A percentile compares a stretch with the other conserved stretches of the same genome.
These are phyloP conservation scores for Papiliotrema terrestris DNA, from an alignment of 1,284 basidiomycete species.

Conservation along the genomic window DNA sequence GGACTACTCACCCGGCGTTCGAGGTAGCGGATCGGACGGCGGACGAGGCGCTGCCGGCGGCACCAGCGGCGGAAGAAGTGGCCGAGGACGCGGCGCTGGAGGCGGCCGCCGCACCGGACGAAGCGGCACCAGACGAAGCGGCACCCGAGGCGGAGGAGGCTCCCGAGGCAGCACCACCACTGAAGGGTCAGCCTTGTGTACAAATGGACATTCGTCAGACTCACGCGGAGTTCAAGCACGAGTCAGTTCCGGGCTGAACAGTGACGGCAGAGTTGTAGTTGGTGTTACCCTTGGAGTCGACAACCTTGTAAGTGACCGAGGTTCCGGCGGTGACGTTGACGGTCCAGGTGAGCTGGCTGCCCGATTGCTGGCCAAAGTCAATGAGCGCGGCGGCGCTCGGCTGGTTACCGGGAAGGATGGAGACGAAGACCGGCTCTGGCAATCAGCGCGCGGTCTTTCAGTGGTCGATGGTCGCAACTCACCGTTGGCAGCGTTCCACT, in stretches of 20 bases:
- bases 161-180: constrained; percentile 9
- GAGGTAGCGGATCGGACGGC: not conserved
- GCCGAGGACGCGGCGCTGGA: constrained; percentile 2
- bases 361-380: constrained; percentile 38
- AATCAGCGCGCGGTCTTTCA: not conserved
- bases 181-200: not conserved
- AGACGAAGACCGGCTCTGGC: constrained; percentile 61
- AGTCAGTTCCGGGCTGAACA: constrained; percentile 7
- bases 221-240: not conserved
- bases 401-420: constrained; percentile 68
- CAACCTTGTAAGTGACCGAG: constrained; percentile 34
- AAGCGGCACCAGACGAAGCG: constrained; percentile 4
- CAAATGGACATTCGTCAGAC: no score
- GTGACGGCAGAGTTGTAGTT: constrained; percentile 32
- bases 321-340: constrained; percentile 58
- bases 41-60: constrained; percentile 2
- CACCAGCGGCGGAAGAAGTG: not conserved
- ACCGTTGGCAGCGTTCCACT: constrained; percentile 57
- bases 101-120: constrained; percentile 7
- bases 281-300: constrained; percentile 32
- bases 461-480: not conserved
- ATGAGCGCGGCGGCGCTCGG: constrained; percentile 55
- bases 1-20: not conserved
- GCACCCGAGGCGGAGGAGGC: constrained; percentile 7
- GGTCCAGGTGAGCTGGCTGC: constrained; percentile 60